These are phyloP conservation scores for Lunasporangiospora selenospora DNA, from an alignment of 192 early-diverging fungal species.

Conservation along the genomic window DNA sequence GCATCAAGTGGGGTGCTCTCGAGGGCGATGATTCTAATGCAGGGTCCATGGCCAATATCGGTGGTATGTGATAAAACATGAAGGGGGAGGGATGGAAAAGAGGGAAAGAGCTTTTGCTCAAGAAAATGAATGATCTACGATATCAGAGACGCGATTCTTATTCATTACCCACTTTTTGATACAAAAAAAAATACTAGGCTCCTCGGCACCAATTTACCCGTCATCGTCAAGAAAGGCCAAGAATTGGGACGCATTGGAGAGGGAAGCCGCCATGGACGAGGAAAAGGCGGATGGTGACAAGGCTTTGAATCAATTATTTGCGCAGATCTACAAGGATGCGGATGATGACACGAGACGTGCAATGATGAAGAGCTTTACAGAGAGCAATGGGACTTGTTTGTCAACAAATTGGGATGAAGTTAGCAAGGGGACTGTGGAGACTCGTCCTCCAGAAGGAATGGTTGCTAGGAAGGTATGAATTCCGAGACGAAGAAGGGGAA, in stretches of 20 bases:
- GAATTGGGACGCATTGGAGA: constrained; percentile 83
- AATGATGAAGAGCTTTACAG: constrained; percentile 97
- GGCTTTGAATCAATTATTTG: constrained; percentile 90
- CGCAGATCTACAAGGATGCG: constrained; percentile 89
- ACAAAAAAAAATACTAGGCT: no score
- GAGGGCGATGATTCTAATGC: constrained; percentile 66
- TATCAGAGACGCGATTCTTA: background rate
- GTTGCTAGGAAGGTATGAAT: constrained; percentile 71
- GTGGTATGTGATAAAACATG: constrained; percentile 48
- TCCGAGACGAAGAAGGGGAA: background rate
- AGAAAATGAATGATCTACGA: constrained; percentile 12
- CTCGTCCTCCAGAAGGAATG: constrained; percentile 91
- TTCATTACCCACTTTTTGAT: background rate
- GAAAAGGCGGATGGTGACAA: constrained; percentile 90
- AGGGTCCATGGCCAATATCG: constrained; percentile 44
- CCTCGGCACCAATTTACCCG: constrained; percentile 42
- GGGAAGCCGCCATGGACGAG: constrained; percentile 73
- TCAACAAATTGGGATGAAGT: constrained; percentile 97
- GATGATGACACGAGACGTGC: constrained; percentile 85
- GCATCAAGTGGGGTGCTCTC: constrained; percentile 84
- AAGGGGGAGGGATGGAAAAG: no score
- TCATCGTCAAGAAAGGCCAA: constrained; percentile 58
- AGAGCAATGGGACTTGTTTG: constrained; percentile 91
- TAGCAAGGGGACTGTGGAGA: constrained; percentile 78
- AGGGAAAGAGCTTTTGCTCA: constrained; percentile 56